Evolutionary conservation across 2,329 filamentous ascomycete genomes (phyloP).

Genomic region (Sordariomycetes sp.): DNA sequence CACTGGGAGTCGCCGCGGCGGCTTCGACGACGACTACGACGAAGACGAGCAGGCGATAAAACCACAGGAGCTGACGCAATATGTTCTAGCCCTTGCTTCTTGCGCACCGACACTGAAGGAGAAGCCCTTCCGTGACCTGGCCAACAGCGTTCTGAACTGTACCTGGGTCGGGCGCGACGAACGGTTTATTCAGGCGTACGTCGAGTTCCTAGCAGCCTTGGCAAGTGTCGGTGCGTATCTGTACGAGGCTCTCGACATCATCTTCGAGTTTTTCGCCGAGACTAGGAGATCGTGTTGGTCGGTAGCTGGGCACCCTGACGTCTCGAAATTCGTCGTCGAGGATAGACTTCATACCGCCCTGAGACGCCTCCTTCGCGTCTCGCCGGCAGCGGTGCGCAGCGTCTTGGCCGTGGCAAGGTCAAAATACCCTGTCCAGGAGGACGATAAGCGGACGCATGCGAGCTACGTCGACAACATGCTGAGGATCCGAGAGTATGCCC

Average conservation of each 20-base stretch:
- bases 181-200: slow-evolving; percentile 56
- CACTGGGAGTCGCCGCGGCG: slow-evolving; percentile 29
- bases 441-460: slow-evolving; percentile 68
- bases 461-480: slow-evolving; percentile 84
- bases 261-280: slow-evolving; percentile 66
- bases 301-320: slow-evolving; percentile 42
- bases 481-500: slow-evolving; percentile 64
- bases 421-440: slow-evolving; percentile 68
- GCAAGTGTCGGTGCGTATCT: slow-evolving; percentile 74
- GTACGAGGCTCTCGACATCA: slow-evolving; percentile 62
- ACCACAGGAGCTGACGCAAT: slow-evolving; percentile 46
- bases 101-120: slow-evolving; percentile 49
- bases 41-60: slow-evolving; percentile 27
- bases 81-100: slow-evolving; percentile 52
- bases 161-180: slow-evolving; percentile 57
- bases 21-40: slow-evolving; percentile 25
- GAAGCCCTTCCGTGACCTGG: slow-evolving; percentile 46
- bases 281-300: slow-evolving; percentile 32
- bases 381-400: slow-evolving; percentile 66
- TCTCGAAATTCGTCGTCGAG: slow-evolving; percentile 56
- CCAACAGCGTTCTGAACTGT: slow-evolving; percentile 47
- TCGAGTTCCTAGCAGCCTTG: slow-evolving; percentile 58
- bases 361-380: slow-evolving; percentile 65
- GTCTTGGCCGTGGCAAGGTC: slow-evolving; percentile 55
- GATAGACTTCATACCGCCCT: slow-evolving; percentile 66